Evolutionary conservation across 352 stramenopile genomes (phyloP).

Genomic region (Globisporangium perplexum): DNA sequence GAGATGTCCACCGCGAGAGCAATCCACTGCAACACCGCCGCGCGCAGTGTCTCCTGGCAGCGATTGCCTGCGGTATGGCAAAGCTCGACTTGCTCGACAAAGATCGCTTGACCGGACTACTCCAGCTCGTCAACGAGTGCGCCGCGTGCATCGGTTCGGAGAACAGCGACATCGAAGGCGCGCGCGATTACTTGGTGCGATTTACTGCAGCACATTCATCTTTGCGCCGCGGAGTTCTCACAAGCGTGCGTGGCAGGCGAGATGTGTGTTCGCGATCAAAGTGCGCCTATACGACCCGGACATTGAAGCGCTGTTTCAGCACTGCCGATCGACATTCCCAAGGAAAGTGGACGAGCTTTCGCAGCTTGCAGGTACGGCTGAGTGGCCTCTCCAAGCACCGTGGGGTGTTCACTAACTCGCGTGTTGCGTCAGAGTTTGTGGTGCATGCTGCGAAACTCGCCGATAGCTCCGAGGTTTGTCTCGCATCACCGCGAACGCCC

Average conservation of each 20-base stretch:
- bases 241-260: slow-evolving; percentile 22
- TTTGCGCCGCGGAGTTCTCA: no score
- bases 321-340: slow-evolving; percentile 40
- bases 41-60: slow-evolving; percentile 47
- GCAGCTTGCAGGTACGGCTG: slow-evolving; percentile 42
- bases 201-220: no score
- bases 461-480: slow-evolving; percentile 32
- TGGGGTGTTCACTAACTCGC: not conserved
- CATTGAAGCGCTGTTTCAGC: slow-evolving; percentile 35
- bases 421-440: slow-evolving; percentile 38
- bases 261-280: slow-evolving; percentile 45
- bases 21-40: slow-evolving; percentile 31
- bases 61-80: slow-evolving; percentile 48
- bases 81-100: slow-evolving; percentile 44
- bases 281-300: slow-evolving; percentile 55
- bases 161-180: slow-evolving; percentile 3
- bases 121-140: slow-evolving; percentile 37
- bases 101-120: slow-evolving; percentile 23
- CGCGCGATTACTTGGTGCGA: slow-evolving; percentile 16
- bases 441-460: slow-evolving; percentile 49
- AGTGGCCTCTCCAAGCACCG: not conserved
- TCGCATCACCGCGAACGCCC: not conserved
- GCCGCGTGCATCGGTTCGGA: slow-evolving; percentile 15
- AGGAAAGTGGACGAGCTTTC: slow-evolving; percentile 29
- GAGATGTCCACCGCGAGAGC: slow-evolving; percentile 28